phyloP scores from a whole-genome alignment of 1,284 basidiomycete genomes.

The Microbotryum silenes-acaulis region DNA sequence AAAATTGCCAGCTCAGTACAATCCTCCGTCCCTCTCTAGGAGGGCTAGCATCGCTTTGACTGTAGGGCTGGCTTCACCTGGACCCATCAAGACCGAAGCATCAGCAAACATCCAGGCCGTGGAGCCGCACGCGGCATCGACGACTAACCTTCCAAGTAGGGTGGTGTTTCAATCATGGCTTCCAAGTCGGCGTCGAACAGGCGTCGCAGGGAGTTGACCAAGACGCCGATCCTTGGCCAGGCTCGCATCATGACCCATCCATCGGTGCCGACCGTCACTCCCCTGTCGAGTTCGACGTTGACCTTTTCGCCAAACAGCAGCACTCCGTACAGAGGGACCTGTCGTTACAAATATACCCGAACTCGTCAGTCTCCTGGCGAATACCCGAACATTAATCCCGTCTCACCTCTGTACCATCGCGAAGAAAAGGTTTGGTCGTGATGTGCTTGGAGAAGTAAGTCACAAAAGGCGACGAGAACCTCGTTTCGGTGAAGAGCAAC shows the following conservation, averaged over 20 bases:
- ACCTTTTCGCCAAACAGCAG: constrained; percentile 76
- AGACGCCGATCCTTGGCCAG: constrained; percentile 77
- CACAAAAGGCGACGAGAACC: constrained; percentile 67
- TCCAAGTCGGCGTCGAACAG: constrained; percentile 64
- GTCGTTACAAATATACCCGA: background rate
- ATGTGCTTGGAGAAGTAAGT: constrained; percentile 74
- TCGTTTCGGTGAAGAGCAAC: constrained; percentile 62
- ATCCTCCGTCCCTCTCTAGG: constrained; percentile 48
- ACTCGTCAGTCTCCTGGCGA: no score
- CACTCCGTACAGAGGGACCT: constrained; percentile 78
- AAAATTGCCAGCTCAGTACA: constrained; percentile 5
- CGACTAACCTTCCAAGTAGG: constrained; percentile 32
- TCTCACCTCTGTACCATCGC: constrained; percentile 77
- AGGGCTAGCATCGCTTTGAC: constrained; percentile 62
- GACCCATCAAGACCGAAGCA: constrained; percentile 10
- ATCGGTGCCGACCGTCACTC: constrained; percentile 51
- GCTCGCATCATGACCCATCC: constrained; percentile 62
- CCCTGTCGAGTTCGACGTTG: constrained; percentile 64
- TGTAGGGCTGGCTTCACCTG: constrained; percentile 44
- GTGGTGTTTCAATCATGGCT: constrained; percentile 44
- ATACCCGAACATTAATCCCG: background rate
- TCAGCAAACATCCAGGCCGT: constrained; percentile 6
- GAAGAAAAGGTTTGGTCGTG: constrained; percentile 76
- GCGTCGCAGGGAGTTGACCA: constrained; percentile 78
- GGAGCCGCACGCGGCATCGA: no score